These are phyloP conservation scores for Rhytidiadelphus loreus DNA, from an alignment of 225 moss, liverwort and hornwort species.

Conservation along the genomic window DNA sequence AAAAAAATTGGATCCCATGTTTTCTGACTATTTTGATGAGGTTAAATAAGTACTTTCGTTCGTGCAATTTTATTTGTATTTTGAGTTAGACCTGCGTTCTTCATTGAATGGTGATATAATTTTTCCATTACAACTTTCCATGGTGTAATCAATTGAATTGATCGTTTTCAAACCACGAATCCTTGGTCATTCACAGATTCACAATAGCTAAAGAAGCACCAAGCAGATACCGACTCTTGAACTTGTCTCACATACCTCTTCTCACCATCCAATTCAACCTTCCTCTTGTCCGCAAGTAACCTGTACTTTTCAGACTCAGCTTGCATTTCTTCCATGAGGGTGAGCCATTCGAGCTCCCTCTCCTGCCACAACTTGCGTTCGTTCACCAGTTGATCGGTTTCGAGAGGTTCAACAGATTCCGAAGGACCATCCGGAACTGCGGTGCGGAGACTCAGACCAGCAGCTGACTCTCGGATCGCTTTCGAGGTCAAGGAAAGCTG, in stretches of 20 bases:
- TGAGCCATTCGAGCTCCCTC: constrained; percentile 84
- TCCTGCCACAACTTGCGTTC: constrained; percentile 80
- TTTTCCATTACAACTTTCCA: background rate
- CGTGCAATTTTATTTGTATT: no score
- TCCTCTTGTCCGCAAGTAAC: constrained; percentile 63
- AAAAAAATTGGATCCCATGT: no score
- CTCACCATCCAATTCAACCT: constrained; percentile 79
- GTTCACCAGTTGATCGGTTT: constrained; percentile 31
- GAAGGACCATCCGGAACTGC: background rate
- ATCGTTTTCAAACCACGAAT: background rate
- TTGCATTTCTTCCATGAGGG: constrained; percentile 70
- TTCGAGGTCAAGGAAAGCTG: constrained; percentile 50
- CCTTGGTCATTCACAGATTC: no score
- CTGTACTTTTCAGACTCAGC: constrained; percentile 71
- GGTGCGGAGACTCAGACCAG: constrained; percentile 15
- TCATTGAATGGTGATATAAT: background rate
- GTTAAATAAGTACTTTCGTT: background rate
- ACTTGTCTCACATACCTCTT: constrained; percentile 33
- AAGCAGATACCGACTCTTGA: background rate
- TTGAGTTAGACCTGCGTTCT: background rate
- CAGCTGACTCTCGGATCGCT: constrained; percentile 41
- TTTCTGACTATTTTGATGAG: background rate
- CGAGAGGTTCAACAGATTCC: background rate
- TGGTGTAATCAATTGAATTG: background rate
- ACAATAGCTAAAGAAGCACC: background rate